These are phyloP conservation scores for Nemania sp. DNA, from an alignment of 2,329 filamentous ascomycete genomes.

Conservation along the genomic window DNA sequence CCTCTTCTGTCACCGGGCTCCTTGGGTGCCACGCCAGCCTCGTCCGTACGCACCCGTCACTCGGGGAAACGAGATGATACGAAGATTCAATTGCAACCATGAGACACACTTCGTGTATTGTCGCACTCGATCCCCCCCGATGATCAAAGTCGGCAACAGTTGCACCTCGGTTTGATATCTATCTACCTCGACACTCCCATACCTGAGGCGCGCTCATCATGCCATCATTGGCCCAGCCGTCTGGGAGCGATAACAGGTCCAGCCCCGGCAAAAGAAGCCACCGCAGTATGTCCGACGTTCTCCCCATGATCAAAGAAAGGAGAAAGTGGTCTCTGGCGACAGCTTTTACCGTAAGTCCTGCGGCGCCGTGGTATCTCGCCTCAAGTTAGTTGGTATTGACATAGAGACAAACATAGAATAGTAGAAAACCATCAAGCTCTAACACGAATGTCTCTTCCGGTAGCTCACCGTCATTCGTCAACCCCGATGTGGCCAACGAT, in stretches of 20 bases:
- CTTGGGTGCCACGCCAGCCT: conserved; percentile 6
- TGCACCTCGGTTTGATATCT: not conserved
- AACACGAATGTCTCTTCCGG: conserved; percentile 19
- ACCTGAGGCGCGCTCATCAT: conserved; percentile 10
- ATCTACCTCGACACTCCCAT: not conserved
- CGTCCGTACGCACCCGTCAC: conserved; percentile 3
- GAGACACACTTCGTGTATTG: conserved; percentile 1
- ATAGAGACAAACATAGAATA: not conserved
- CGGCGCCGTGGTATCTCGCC: not conserved
- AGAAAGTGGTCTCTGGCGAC: conserved; percentile 20
- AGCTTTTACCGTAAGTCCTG: conserved; percentile 19
- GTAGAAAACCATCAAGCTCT: conserved; percentile 5
- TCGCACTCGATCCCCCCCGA: conserved; percentile 1
- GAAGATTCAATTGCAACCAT: not conserved
- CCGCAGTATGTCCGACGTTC: conserved; percentile 17
- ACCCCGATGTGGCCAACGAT: conserved; percentile 13
- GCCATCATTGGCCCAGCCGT: conserved; percentile 7
- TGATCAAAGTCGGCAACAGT: not conserved
- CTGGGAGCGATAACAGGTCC: not conserved
- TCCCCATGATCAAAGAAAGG: conserved; percentile 7
- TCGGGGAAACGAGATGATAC: not conserved
- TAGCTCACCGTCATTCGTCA: conserved; percentile 11
- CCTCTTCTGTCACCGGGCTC: not conserved
- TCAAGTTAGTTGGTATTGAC: not conserved
- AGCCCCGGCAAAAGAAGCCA: conserved; percentile 12